Conservation (phyloP, 2,329 filamentous ascomycete species). For the Fusarium anguioides region DNA sequence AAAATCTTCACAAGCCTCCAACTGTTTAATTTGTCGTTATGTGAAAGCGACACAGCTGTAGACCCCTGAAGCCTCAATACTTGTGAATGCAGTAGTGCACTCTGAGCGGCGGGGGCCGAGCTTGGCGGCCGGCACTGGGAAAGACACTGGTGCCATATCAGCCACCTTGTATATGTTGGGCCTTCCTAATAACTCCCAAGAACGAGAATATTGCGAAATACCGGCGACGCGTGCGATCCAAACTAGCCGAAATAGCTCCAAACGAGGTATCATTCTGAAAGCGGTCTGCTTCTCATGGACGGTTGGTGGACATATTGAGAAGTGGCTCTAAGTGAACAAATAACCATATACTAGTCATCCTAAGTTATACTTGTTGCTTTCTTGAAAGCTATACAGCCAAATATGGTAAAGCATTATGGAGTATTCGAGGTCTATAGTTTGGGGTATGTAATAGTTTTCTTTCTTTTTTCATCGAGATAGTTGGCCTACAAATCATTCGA, state of each 20-base stretch:
- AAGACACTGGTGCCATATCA: not conserved
- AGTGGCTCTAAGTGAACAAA: not conserved
- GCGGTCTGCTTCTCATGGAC: constrained; percentile 6
- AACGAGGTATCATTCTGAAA: not conserved
- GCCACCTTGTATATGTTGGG: not conserved
- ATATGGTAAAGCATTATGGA: no score
- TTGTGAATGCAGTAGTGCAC: not conserved
- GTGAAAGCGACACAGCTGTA: not conserved
- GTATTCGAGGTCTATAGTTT: no score
- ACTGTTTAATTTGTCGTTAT: not conserved
- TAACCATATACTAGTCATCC: not conserved
- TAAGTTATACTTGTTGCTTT: not conserved
- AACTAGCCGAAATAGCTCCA: constrained; percentile 18
- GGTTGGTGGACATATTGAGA: not conserved
- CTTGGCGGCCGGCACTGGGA: constrained; percentile 1
- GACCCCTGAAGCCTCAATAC: constrained; percentile 1
- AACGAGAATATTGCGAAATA: constrained; percentile 10
- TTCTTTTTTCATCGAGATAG: not conserved
- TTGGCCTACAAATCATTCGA: not conserved
- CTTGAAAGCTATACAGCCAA: not conserved
- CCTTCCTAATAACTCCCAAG: constrained; percentile 25
- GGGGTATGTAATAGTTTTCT: no score
- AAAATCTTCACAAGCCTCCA: not conserved
- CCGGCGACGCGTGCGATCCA: constrained; percentile 19
- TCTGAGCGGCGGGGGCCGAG: not conserved